These are phyloP conservation scores for Euphrasia arctica DNA, from an alignment of 305 asterid species.

Conservation along the genomic window DNA sequence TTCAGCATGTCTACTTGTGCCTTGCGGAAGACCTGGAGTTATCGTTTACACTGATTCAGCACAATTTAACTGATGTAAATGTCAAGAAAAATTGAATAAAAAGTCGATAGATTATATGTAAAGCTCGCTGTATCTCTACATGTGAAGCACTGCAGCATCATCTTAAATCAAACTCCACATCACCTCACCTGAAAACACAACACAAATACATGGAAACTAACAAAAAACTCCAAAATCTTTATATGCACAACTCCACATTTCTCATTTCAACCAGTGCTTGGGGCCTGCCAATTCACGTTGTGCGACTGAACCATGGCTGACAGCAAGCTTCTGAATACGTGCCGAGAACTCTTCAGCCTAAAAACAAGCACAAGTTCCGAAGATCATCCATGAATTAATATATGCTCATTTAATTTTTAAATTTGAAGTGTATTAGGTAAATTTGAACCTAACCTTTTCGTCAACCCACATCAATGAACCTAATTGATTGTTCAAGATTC, in stretches of 20 bases:
- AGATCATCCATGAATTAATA: too few relatives aligned
- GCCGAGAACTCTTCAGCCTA: slow-evolving; percentile 85
- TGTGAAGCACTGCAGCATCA: too few relatives aligned
- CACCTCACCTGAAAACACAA: neutral
- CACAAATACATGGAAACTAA: slow-evolving; percentile 2
- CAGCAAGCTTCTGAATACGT: slow-evolving; percentile 77
- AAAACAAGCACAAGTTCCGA: neutral
- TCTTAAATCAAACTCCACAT: too few relatives aligned
- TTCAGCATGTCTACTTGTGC: too few relatives aligned
- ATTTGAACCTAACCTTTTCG: slow-evolving; percentile 66
- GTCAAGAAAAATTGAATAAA: too few relatives aligned
- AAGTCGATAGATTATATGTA: too few relatives aligned
- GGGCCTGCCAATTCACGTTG: slow-evolving; percentile 47
- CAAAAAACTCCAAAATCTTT: too few relatives aligned
- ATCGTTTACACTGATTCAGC: too few relatives aligned
- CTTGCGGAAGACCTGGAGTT: too few relatives aligned
- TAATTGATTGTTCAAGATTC: slow-evolving; percentile 87
- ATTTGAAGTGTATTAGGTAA: slow-evolving; percentile 11
- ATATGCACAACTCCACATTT: neutral
- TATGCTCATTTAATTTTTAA: too few relatives aligned
- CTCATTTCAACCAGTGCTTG: slow-evolving; percentile 59
- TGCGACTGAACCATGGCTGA: slow-evolving; percentile 55
- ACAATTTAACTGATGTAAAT: too few relatives aligned
- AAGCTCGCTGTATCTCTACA: too few relatives aligned
- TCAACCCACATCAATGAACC: slow-evolving; percentile 93